phyloP scores from a whole-genome alignment of 306 rosid genomes.

The Lagenaria siceraria region DNA sequence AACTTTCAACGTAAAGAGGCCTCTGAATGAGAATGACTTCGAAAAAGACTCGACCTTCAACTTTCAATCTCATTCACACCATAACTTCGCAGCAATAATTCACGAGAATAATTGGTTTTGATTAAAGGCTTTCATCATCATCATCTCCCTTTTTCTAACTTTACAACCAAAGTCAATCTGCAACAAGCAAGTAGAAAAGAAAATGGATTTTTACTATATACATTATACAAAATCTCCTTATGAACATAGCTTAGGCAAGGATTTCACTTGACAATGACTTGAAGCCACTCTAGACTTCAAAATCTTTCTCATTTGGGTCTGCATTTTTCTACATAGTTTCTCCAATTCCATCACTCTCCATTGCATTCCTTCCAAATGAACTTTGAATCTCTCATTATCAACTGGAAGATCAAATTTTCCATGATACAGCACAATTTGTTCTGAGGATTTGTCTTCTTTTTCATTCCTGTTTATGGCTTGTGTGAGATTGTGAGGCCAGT shows the following conservation, averaged over 20 bases:
- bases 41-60: neutral
- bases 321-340: constrained; percentile 76
- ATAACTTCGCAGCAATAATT: constrained; percentile 1
- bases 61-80: neutral
- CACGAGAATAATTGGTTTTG: neutral
- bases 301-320: constrained; percentile 61
- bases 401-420: constrained; percentile 37
- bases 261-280: constrained; percentile 38
- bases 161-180: neutral
- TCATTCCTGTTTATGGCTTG: constrained; percentile 21
- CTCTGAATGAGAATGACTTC: neutral
- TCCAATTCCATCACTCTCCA: constrained; percentile 79
- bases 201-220: neutral
- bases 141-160: neutral
- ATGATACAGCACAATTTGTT: constrained; percentile 55
- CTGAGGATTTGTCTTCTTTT: constrained; percentile 29
- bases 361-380: constrained; percentile 88
- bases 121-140: neutral
- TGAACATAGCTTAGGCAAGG: constrained; percentile 84
- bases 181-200: neutral
- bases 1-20: neutral
- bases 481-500: constrained; percentile 28
- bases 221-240: constrained; percentile 9
- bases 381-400: constrained; percentile 49
- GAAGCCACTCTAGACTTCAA: constrained; percentile 43